A percentile compares a stretch with the other conserved stretches of the same genome.
These are phyloP conservation scores for Petunia secreta DNA, from an alignment of 257 asterid species.

Conservation along the genomic window DNA sequence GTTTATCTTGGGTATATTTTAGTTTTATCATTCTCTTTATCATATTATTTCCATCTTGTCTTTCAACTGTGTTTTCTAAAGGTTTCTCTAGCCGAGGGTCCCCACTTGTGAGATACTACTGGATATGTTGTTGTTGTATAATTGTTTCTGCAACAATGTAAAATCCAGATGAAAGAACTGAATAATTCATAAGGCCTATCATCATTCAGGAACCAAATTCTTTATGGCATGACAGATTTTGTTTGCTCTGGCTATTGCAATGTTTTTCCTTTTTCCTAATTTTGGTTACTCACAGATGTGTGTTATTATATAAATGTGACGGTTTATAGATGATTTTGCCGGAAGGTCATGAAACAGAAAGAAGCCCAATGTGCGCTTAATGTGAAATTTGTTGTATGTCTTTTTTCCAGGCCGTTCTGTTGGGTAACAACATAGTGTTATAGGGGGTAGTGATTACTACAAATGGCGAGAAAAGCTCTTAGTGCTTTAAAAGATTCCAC, in stretches of 20 bases:
- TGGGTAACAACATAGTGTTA: background rate
- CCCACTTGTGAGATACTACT: no score
- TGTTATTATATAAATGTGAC: background rate
- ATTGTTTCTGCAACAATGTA: no score
- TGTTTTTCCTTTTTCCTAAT: no score
- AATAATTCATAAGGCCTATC: background rate
- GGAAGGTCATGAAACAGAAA: background rate
- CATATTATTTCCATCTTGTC: no score
- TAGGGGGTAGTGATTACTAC: background rate
- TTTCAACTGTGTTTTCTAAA: no score
- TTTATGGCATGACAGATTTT: background rate
- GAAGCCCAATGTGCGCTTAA: background rate
- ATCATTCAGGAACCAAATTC: background rate
- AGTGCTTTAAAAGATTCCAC: slow-evolving; percentile 77
- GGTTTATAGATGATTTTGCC: background rate
- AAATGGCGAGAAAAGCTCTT: slow-evolving; percentile 54
- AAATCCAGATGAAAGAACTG: no score
- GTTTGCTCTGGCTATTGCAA: background rate
- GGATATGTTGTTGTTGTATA: no score
- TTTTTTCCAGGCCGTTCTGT: background rate
- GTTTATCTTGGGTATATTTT: no score
- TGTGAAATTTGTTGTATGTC: slow-evolving; percentile 5
- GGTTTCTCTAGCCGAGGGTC: no score
- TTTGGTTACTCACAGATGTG: background rate
- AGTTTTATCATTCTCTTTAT: no score